Conservation (phyloP, 345 rosid genomes). For the Populus tremula region DNA sequence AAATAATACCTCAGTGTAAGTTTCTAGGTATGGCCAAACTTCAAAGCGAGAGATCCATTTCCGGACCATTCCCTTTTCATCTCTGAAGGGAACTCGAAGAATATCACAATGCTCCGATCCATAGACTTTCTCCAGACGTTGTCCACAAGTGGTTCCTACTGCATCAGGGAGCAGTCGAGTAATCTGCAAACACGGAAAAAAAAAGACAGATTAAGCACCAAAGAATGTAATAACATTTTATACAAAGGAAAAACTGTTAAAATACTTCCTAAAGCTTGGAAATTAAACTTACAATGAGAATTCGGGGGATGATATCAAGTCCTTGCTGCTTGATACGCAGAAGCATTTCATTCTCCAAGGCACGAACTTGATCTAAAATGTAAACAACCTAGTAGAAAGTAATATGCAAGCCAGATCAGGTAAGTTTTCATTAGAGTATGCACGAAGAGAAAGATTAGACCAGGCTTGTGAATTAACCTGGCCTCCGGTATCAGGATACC, state of each 20-base stretch:
- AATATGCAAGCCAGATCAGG: background rate
- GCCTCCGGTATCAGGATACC: slow-evolving; percentile 97
- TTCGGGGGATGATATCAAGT: slow-evolving; percentile 76
- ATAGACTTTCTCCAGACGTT: slow-evolving; percentile 79
- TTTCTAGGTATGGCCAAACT: slow-evolving; percentile 96
- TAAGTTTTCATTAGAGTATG: background rate
- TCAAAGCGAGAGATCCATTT: slow-evolving; percentile 92
- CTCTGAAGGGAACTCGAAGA: slow-evolving; percentile 81
- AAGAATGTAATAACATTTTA: background rate
- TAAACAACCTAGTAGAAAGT: slow-evolving; percentile 62
- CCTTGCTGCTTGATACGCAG: slow-evolving; percentile 87
- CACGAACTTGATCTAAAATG: slow-evolving; percentile 97
- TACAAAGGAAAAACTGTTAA: background rate
- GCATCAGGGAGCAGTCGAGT: slow-evolving; percentile 93
- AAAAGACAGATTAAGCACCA: slow-evolving; percentile 9
- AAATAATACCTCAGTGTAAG: slow-evolving; percentile 67
- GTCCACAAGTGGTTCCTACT: slow-evolving; percentile 85
- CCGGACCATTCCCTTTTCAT: slow-evolving; percentile 75
- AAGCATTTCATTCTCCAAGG: slow-evolving; percentile 87
- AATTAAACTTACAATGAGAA: slow-evolving; percentile 62
- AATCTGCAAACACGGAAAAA: slow-evolving; percentile 41
- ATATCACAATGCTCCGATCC: slow-evolving; percentile 77
- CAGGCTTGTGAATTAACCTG: slow-evolving; percentile 48
- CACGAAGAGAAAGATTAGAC: background rate
- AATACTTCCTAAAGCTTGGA: background rate